These are phyloP conservation scores for Rhinocladiella mackenziei DNA, from an alignment of 2,329 filamentous ascomycete species.

Conservation along the genomic window DNA sequence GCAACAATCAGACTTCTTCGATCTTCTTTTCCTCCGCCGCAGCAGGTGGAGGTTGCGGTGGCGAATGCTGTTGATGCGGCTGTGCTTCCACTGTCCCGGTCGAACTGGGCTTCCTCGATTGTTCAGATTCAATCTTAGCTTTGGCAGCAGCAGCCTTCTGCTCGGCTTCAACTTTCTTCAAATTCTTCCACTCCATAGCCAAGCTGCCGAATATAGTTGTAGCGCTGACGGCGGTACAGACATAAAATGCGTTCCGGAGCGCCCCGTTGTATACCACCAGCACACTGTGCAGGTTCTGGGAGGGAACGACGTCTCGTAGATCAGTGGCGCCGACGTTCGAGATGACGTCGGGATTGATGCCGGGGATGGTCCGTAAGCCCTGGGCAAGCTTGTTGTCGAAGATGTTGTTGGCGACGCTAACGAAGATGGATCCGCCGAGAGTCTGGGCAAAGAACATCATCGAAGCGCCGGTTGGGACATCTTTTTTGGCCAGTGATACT, in stretches of 20 bases:
- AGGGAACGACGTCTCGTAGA: slow-evolving; percentile 52
- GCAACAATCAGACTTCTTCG: slow-evolving; percentile 5
- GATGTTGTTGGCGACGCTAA: slow-evolving; percentile 30
- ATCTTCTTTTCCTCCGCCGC: slow-evolving; percentile 6
- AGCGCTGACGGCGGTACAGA: slow-evolving; percentile 53
- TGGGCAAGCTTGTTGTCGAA: slow-evolving; percentile 25
- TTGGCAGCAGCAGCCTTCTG: slow-evolving; percentile 15
- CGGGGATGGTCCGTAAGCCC: slow-evolving; percentile 16
- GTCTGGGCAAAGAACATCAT: slow-evolving; percentile 29
- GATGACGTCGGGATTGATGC: slow-evolving; percentile 19
- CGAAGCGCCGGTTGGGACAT: slow-evolving; percentile 30
- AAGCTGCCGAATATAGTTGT: slow-evolving; percentile 53
- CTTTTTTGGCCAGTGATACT: slow-evolving; percentile 28
- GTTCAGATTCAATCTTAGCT: slow-evolving; percentile 2
- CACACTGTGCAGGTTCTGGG: slow-evolving; percentile 51
- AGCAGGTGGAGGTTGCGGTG: neutral
- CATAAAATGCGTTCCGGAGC: slow-evolving; percentile 57
- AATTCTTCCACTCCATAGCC: slow-evolving; percentile 61
- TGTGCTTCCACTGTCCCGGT: neutral
- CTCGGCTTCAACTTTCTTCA: slow-evolving; percentile 48
- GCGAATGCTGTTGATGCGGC: neutral
- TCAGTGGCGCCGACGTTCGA: slow-evolving; percentile 24
- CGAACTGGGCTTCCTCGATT: neutral
- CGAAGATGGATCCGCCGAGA: slow-evolving; percentile 28
- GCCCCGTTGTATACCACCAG: slow-evolving; percentile 61